These are phyloP conservation scores for Parmelia sp. DNA, from an alignment of 495 filamentous ascomycete species.

Conservation along the genomic window DNA sequence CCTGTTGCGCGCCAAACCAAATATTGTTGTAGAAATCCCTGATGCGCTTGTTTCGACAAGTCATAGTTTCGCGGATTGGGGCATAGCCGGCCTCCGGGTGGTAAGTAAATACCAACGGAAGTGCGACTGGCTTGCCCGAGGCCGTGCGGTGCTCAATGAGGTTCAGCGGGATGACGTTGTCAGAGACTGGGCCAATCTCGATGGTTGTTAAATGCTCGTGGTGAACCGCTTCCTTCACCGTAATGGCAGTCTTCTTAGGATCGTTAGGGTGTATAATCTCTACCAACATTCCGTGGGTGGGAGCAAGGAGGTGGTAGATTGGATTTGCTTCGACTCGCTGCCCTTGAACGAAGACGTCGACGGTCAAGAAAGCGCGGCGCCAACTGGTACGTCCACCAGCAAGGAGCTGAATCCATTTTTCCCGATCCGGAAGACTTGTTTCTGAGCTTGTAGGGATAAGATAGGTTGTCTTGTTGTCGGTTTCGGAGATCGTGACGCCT, in stretches of 20 bases:
- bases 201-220: background rate
- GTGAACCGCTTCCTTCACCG: background rate
- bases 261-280: background rate
- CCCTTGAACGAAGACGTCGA: background rate
- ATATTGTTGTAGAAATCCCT: background rate
- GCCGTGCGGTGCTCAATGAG: background rate
- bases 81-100: background rate
- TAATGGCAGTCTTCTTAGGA: background rate
- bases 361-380: background rate
- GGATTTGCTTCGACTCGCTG: background rate
- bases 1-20: background rate
- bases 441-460: background rate
- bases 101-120: background rate
- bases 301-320: background rate
- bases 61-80: background rate
- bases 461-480: background rate
- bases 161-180: background rate
- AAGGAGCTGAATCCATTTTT: background rate
- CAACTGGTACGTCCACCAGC: background rate
- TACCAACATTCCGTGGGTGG: background rate
- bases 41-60: background rate
- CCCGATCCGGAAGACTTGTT: background rate
- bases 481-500: background rate
- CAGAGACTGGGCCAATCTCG: background rate
- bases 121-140: background rate